Percentiles rank a stretch among this genome's conserved stretches.
Conservation (phyloP, 257 asterid species). For the Forsythia suspensa region DNA sequence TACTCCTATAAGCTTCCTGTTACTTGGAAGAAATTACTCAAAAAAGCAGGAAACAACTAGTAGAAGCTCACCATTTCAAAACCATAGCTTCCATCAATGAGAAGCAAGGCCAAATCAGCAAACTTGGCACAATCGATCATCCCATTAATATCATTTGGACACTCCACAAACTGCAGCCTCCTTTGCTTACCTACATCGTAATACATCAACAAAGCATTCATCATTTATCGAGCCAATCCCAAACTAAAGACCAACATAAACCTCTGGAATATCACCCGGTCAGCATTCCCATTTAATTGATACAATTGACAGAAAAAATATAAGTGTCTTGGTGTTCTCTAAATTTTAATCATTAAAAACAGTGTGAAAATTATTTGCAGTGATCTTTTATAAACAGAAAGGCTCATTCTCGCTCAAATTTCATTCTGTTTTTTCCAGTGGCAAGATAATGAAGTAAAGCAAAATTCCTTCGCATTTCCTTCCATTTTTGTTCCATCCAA, state of each 20-base stretch:
- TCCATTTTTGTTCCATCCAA: not conserved
- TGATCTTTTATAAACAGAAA: not conserved
- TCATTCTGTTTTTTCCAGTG: not conserved
- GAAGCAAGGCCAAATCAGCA: conserved; percentile 94
- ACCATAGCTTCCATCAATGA: conserved; percentile 97
- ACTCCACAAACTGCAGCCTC: conserved; percentile 93
- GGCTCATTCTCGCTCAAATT: not conserved
- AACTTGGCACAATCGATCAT: conserved; percentile 97
- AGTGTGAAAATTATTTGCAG: not conserved
- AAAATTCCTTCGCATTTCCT: not conserved
- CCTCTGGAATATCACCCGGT: not conserved
- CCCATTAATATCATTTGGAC: conserved; percentile 97
- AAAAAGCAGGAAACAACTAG: not conserved
- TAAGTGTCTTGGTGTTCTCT: not conserved
- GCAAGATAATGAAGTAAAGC: not conserved
- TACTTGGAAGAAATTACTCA: not conserved
- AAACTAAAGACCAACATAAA: not conserved
- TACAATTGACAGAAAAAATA: not conserved
- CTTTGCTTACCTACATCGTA: conserved; percentile 74
- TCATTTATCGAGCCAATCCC: conserved; percentile 6
- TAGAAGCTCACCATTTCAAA: conserved; percentile 85
- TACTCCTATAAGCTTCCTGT: not conserved
- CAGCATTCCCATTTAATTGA: conserved; percentile 3
- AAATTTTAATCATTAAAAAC: not conserved
- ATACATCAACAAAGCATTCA: conserved; percentile 23